A percentile compares a stretch with the other conserved stretches of the same genome.
These are phyloP conservation scores for Datura wrightii DNA, from an alignment of 257 asterid species.

Conservation along the genomic window DNA sequence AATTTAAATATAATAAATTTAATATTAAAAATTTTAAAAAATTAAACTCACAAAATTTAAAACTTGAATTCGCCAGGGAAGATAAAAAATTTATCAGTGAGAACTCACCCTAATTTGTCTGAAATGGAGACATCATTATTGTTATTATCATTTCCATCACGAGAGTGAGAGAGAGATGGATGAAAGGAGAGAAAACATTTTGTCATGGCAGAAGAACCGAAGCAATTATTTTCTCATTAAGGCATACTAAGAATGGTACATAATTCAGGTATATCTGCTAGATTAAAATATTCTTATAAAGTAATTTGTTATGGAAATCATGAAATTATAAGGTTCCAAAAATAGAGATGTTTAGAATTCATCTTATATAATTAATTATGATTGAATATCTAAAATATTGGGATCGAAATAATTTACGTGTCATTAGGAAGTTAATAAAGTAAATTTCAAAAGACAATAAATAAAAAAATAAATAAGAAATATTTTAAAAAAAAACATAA, in stretches of 20 bases:
- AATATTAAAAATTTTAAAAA: too few relatives aligned
- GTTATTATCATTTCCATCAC: background rate
- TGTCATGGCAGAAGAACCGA: background rate
- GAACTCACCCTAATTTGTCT: background rate
- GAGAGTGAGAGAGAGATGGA: background rate
- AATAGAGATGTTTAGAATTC: background rate
- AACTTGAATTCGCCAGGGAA: too few relatives aligned
- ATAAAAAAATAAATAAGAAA: too few relatives aligned
- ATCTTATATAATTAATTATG: background rate
- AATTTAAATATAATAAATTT: too few relatives aligned
- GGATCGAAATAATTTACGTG: too few relatives aligned
- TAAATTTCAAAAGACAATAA: too few relatives aligned
- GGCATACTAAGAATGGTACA: background rate
- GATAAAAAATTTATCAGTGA: background rate
- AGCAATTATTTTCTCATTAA: background rate
- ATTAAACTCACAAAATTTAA: too few relatives aligned
- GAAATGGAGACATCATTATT: background rate
- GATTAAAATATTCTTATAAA: background rate
- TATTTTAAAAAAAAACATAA: too few relatives aligned
- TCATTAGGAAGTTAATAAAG: too few relatives aligned
- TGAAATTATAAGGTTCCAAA: background rate
- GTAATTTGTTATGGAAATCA: background rate
- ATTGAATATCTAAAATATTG: background rate
- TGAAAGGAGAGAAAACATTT: background rate
- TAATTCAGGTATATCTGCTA: background rate